Evolutionary conservation across 805 yeast species (phyloP).

Genomic region (Schizosaccharomyces japonicus): DNA sequence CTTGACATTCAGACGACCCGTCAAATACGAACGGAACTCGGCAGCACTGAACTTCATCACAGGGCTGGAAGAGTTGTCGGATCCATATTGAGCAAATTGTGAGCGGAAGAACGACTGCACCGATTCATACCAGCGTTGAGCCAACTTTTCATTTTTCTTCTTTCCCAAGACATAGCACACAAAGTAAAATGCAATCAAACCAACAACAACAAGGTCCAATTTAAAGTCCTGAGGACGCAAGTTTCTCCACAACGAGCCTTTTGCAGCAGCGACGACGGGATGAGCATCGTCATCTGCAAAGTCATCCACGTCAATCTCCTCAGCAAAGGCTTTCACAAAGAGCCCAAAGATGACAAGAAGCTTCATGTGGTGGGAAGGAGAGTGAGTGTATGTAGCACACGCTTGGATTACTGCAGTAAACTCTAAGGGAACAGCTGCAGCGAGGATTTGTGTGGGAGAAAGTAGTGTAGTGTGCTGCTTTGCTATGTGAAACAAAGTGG

Average conservation of each 20-base stretch:
- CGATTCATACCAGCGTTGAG: constrained; percentile 2
- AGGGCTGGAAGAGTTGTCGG: background rate
- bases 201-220: background rate
- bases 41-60: background rate
- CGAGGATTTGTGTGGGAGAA: too few relatives aligned
- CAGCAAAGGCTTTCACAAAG: background rate
- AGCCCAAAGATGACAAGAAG: background rate
- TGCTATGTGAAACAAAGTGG: too few relatives aligned
- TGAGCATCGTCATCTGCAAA: background rate
- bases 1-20: constrained; percentile 23
- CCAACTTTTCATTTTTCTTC: background rate
- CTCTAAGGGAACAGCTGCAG: too few relatives aligned
- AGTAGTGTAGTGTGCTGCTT: too few relatives aligned
- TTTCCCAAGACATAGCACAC: background rate
- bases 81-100: constrained; percentile 4
- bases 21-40: background rate
- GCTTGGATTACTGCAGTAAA: too few relatives aligned
- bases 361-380: background rate
- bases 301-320: background rate
- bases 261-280: too few relatives aligned
- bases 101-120: background rate
- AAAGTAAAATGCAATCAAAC: background rate
- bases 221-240: background rate
- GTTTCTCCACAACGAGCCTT: background rate
- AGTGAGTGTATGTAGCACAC: background rate